phyloP scores from a whole-genome alignment of 2,329 filamentous ascomycete genomes.

The Clonostachys rhizophaga region DNA sequence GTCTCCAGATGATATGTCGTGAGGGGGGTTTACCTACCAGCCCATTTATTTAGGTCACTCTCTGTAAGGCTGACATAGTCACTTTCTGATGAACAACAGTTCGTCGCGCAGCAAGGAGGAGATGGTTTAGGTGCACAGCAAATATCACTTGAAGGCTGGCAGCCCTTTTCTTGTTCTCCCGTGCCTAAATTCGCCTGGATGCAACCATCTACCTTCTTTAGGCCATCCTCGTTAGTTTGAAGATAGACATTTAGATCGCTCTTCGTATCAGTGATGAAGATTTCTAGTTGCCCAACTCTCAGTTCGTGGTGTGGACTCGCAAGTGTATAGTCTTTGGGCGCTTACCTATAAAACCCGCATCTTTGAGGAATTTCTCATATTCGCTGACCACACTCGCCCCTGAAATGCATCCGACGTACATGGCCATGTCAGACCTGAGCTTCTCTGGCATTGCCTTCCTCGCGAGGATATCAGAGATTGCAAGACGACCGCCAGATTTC shows the following conservation, averaged over 20 bases:
- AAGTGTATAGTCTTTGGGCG: neutral
- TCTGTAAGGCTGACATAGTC: constrained; percentile 10
- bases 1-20: neutral
- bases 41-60: constrained; percentile 44
- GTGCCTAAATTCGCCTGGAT: neutral
- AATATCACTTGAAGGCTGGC: too few relatives aligned
- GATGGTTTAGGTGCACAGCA: too few relatives aligned
- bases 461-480: constrained; percentile 55
- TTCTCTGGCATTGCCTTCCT: constrained; percentile 38
- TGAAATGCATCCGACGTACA: constrained; percentile 57
- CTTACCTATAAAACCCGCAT: constrained; percentile 45
- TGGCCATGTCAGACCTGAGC: constrained; percentile 40
- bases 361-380: constrained; percentile 44
- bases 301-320: neutral
- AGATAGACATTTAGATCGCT: constrained; percentile 43
- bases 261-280: constrained; percentile 37
- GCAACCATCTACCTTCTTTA: constrained; percentile 6
- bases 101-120: too few relatives aligned
- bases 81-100: neutral
- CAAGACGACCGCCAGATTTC: constrained; percentile 51
- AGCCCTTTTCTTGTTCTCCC: neutral
- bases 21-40: constrained; percentile 27
- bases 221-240: constrained; percentile 16
- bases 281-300: constrained; percentile 16
- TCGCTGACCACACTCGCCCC: constrained; percentile 47